Evolutionary conservation across 768 basidiomycete genomes (phyloP), one percentile per base, ranked within the genome.

Genomic region (Tubosaeta brunneosetosa): DNA sequence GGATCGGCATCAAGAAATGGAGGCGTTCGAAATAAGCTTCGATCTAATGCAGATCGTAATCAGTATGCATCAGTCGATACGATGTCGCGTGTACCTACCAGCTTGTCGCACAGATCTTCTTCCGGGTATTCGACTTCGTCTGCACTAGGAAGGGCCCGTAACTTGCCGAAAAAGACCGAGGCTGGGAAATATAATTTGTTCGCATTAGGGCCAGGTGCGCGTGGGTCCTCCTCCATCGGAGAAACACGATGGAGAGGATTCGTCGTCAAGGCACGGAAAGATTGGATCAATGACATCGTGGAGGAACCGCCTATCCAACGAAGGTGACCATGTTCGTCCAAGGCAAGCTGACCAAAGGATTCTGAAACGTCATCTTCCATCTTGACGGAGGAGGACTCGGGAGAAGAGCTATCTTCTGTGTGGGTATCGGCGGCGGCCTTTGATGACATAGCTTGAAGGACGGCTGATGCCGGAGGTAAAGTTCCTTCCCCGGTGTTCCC

Each of bases 301-400:
- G 90, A 92, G 5, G 91, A 92, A 48, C 90, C 88, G 38, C 91
- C 91, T 60, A 93, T 92, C 91, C 91, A 93, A 53, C 90, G 83
- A 80, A 89, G 83, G 68, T 91, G 89, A 31, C 91, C 91, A 58
- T 91, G 86, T 65, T 92, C 91, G 61, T 93, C 91, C 37, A 93
- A 76, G 26, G 91, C 89, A 48, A 93, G 80, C 66, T 92, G 90
- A 17, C 90, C 91, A 63, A 93, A 86, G 14, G 87, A 85, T 66
- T 92, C 90, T 63, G 81, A 83, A 60, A 92, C 79, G 71, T 91
- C 90, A 59, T 89, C 87, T 63, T 75, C 74, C 51, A 70, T 69
- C 63, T 73, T 73, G 58, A 69, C 56, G 40, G 60, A 57, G 29
- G 70, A 57, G 9, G 68, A 69, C 29, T 69, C 62, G 25, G 73